phyloP scores from a whole-genome alignment of 2,329 filamentous ascomycete genomes.

The Sporothrix protearum region DNA sequence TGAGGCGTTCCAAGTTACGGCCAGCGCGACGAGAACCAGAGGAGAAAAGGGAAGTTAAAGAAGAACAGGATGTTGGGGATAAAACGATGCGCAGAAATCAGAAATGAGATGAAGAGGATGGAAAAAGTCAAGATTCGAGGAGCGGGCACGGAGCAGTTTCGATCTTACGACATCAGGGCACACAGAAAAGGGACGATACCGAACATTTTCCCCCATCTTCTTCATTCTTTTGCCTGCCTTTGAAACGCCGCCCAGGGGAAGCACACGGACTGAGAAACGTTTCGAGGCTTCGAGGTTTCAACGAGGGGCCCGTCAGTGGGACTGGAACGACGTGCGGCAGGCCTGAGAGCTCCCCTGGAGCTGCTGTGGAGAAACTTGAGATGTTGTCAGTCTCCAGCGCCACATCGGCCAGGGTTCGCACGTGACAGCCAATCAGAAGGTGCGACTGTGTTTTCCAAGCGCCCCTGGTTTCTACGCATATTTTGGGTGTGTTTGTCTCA shows the following conservation, averaged over 20 bases:
- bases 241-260: slow-evolving; percentile 20
- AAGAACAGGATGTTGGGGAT: neutral
- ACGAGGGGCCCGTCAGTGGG: slow-evolving; percentile 14
- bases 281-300: slow-evolving; percentile 19
- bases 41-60: neutral
- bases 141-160: neutral
- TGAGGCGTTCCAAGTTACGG: neutral
- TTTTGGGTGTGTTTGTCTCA: neutral
- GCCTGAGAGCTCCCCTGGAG: slow-evolving; percentile 16
- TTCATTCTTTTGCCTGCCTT: neutral
- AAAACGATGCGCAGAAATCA: neutral
- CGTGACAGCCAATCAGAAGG: slow-evolving; percentile 20
- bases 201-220: neutral
- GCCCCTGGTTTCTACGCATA: neutral
- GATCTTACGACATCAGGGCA: neutral
- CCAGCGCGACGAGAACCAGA: slow-evolving; percentile 1
- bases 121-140: neutral
- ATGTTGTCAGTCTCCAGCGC: neutral
- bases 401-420: slow-evolving; percentile 15
- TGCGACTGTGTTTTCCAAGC: neutral
- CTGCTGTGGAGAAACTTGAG: neutral
- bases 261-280: slow-evolving; percentile 14
- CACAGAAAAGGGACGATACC: neutral
- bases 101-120: slow-evolving; percentile 1
- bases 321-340: neutral